Evolutionary conservation across 2,329 filamentous ascomycete species (phyloP).

Genomic region (Aureobasidium sp.): DNA sequence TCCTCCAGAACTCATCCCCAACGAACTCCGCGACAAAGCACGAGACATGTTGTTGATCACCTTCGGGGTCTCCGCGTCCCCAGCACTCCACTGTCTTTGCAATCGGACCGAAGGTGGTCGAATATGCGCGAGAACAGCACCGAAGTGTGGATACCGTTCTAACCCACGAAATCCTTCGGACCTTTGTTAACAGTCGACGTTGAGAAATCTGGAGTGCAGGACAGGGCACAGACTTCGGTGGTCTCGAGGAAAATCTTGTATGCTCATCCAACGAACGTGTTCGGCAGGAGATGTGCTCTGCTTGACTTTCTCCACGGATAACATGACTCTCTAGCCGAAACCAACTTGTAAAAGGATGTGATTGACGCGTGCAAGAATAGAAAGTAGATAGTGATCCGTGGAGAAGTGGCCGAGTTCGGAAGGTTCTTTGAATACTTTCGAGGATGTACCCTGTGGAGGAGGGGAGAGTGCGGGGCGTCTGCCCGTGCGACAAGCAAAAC

Average conservation of each 20-base stretch:
- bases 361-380: constrained; percentile 7
- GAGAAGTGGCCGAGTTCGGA: constrained; percentile 3
- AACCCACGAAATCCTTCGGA: neutral
- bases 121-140: neutral
- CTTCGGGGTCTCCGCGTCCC: constrained; percentile 3
- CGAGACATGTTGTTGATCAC: neutral
- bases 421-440: neutral
- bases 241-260: neutral
- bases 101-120: constrained; percentile 5
- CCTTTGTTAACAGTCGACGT: neutral
- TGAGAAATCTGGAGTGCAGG: neutral
- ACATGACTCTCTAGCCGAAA: neutral
- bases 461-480: constrained; percentile 8
- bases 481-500: neutral
- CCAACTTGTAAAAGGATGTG: neutral
- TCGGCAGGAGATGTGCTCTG: neutral
- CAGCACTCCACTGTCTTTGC: neutral
- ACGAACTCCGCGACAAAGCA: neutral
- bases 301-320: constrained; percentile 1
- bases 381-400: neutral
- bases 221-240: neutral
- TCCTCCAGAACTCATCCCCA: neutral
- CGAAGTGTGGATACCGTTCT: constrained; percentile 2
- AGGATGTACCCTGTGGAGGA: neutral
- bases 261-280: neutral